Conservation (phyloP, 1,284 basidiomycete species). For the Trametes polyzona region DNA sequence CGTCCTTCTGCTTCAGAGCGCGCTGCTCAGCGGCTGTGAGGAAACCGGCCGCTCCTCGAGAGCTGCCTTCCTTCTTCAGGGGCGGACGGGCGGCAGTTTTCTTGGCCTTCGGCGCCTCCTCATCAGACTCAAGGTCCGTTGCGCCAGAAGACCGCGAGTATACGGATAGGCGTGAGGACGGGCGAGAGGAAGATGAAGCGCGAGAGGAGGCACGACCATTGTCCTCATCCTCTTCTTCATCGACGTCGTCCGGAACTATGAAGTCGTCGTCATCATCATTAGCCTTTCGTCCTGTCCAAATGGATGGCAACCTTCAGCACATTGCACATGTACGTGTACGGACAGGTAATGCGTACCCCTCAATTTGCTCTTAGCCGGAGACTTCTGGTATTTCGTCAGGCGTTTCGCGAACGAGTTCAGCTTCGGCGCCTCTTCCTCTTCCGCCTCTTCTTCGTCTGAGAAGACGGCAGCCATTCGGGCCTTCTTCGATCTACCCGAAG, state of each 20-base stretch:
- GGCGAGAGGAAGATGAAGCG: constrained; percentile 39
- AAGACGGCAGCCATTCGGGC: constrained; percentile 50
- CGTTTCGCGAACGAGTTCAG: constrained; percentile 56
- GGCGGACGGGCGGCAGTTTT: constrained; percentile 39
- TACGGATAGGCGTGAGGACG: constrained; percentile 48
- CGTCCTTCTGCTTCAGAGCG: constrained; percentile 75
- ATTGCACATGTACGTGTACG: not conserved
- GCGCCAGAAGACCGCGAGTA: constrained; percentile 42
- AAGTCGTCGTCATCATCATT: constrained; percentile 62
- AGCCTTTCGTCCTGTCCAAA: constrained; percentile 41
- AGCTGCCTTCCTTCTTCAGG: constrained; percentile 33
- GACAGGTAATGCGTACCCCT: constrained; percentile 37
- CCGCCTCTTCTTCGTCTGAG: constrained; percentile 49
- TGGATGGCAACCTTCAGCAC: not conserved
- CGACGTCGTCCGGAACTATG: constrained; percentile 61
- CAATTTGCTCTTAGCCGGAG: constrained; percentile 47
- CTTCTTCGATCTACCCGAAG: constrained; percentile 49
- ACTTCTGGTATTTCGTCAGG: constrained; percentile 68
- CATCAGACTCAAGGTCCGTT: constrained; percentile 32
- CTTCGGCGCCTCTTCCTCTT: constrained; percentile 43
- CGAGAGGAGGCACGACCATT: constrained; percentile 39
- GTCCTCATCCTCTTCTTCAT: constrained; percentile 34
- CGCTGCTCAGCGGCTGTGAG: constrained; percentile 88
- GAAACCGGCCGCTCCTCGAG: constrained; percentile 48
- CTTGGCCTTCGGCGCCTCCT: constrained; percentile 26